phyloP scores from a whole-genome alignment of 164 flowering plant species.

The Sedum album region DNA sequence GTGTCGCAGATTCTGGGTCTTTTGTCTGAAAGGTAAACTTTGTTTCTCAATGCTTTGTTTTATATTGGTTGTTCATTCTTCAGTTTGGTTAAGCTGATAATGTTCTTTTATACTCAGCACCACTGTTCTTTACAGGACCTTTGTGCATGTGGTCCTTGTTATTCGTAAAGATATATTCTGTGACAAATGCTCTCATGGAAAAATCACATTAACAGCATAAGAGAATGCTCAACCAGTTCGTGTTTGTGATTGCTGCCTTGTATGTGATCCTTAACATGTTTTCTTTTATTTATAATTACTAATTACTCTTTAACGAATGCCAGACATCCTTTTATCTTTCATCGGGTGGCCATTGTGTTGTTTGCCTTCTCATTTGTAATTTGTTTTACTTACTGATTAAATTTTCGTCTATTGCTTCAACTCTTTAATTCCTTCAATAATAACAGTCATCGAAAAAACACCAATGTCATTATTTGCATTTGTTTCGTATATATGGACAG shows the following conservation, averaged over 20 bases:
- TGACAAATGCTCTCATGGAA: constrained; percentile 92
- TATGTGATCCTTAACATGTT: constrained; percentile 19
- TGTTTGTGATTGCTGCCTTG: constrained; percentile 96
- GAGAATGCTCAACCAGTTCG: constrained; percentile 89
- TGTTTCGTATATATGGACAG: constrained; percentile 48
- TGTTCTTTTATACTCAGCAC: constrained; percentile 44
- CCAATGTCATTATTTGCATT: background rate
- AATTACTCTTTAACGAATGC: background rate
- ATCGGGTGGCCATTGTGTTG: background rate
- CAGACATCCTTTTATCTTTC: background rate
- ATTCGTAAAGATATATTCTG: constrained; percentile 98
- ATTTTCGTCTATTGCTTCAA: background rate
- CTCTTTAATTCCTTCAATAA: background rate
- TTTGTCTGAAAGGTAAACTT: constrained; percentile 63
- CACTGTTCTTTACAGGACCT: constrained; percentile 94
- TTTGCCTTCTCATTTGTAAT: background rate
- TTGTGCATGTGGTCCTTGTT: no score
- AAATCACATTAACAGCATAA: constrained; percentile 81
- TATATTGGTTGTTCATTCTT: background rate
- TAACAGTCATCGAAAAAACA: background rate
- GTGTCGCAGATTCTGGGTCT: constrained; percentile 78
- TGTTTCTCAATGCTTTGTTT: background rate
- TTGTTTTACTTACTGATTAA: background rate
- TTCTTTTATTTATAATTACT: background rate
- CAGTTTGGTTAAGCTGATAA: background rate